Conservation (phyloP, 768 basidiomycete genomes). For the Lyophyllum atratum region DNA sequence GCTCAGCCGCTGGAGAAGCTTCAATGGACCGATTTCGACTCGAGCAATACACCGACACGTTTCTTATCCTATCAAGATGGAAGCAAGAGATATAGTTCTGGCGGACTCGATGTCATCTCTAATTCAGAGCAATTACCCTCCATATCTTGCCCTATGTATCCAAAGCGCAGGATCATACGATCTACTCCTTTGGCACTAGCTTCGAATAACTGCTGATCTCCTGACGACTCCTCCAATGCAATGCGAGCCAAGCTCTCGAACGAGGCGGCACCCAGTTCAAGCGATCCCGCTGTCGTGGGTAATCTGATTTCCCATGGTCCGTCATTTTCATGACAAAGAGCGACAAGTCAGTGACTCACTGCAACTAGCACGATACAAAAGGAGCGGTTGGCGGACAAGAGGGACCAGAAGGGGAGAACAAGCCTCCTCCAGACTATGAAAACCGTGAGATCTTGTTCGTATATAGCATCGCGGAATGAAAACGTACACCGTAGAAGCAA, state of each 20-base stretch:
- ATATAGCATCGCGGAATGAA: neutral
- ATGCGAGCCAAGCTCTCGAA: neutral
- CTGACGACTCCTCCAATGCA: too few relatives aligned
- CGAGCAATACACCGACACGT: too few relatives aligned
- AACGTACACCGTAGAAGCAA: neutral
- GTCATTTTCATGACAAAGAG: neutral
- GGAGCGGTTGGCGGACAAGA: neutral
- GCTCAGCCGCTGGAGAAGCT: too few relatives aligned
- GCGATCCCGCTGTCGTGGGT: neutral
- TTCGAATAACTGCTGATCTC: too few relatives aligned
- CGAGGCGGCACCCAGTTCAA: neutral
- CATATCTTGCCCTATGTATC: too few relatives aligned
- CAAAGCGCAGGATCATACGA: too few relatives aligned
- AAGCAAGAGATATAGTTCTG: too few relatives aligned
- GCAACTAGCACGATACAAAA: neutral
- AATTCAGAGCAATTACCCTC: too few relatives aligned
- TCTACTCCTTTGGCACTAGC: too few relatives aligned
- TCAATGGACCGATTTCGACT: too few relatives aligned
- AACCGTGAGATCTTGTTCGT: neutral
- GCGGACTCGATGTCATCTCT: too few relatives aligned
- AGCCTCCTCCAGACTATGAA: neutral
- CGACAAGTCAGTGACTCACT: neutral
- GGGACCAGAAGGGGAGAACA: neutral
- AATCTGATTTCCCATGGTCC: neutral
- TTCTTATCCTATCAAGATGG: too few relatives aligned